A percentile compares a stretch with the other conserved stretches of the same genome.
phyloP scores from a whole-genome alignment of 306 rosid genomes.

The Luffa acutangula region DNA sequence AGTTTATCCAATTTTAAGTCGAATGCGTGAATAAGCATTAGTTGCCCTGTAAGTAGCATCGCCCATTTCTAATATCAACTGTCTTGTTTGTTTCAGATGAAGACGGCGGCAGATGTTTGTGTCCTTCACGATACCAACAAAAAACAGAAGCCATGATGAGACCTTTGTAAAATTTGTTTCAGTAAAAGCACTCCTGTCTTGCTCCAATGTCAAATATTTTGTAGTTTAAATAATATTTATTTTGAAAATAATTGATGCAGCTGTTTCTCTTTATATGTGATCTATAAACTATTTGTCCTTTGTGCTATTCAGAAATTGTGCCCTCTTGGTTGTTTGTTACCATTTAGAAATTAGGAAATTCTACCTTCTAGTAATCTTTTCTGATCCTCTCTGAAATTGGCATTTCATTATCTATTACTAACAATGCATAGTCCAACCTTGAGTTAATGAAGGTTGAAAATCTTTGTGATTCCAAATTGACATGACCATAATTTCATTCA shows the following conservation, averaged over 20 bases:
- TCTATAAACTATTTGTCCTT: background rate
- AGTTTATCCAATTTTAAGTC: background rate
- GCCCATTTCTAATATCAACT: background rate
- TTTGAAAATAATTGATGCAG: background rate
- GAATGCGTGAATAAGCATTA: background rate
- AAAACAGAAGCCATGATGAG: constrained; percentile 44
- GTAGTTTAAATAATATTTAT: constrained; percentile 5
- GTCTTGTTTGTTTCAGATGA: constrained; percentile 43
- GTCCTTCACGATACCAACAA: constrained; percentile 59
- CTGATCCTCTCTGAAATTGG: background rate
- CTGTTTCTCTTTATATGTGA: background rate
- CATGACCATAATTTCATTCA: background rate
- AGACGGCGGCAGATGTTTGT: constrained; percentile 74
- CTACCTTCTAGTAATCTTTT: background rate
- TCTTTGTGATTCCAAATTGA: background rate
- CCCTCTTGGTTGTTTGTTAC: background rate
- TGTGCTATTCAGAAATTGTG: background rate
- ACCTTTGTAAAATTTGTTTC: constrained; percentile 8
- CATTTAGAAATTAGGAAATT: background rate
- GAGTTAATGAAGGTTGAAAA: background rate
- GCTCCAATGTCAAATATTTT: background rate
- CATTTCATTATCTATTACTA: background rate
- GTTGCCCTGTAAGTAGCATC: background rate
- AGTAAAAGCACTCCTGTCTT: constrained; percentile 5
- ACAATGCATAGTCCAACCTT: background rate